phyloP scores from a whole-genome alignment of 345 rosid genomes.

The Alliaria petiolata region DNA sequence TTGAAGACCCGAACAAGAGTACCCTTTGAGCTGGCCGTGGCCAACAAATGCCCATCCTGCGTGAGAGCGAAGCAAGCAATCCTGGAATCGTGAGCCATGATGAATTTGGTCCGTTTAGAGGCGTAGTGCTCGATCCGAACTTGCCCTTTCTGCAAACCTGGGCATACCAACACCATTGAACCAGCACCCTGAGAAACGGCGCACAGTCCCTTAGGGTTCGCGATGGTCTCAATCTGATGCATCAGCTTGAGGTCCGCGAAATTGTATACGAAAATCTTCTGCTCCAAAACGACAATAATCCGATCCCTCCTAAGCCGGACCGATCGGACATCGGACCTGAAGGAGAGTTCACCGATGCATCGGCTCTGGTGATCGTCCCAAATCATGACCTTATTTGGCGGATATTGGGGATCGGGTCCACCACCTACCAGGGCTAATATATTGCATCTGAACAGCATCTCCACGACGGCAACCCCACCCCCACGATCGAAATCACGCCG shows the following conservation, averaged over 20 bases:
- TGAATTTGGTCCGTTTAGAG: conserved; percentile 77
- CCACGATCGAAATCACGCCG: conserved; percentile 84
- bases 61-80: conserved; percentile 82
- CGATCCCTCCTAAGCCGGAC: conserved; percentile 79
- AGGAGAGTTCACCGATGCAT: conserved; percentile 83
- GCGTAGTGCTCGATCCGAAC: conserved; percentile 89
- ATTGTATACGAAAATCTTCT: conserved; percentile 83
- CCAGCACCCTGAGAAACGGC: conserved; percentile 78
- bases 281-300: conserved; percentile 72
- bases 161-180: conserved; percentile 77
- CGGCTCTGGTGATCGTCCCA: conserved; percentile 94
- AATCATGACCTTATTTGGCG: conserved; percentile 83
- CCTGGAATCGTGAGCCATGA: conserved; percentile 95
- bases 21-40: conserved; percentile 88
- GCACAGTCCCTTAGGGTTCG: conserved; percentile 90
- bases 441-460: conserved; percentile 91
- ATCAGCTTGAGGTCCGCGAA: conserved; percentile 76
- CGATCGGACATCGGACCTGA: conserved; percentile 81
- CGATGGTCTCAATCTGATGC: conserved; percentile 87
- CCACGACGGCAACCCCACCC: conserved; percentile 70
- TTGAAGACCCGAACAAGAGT: conserved; percentile 78
- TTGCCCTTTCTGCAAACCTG: conserved; percentile 87
- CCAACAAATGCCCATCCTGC: conserved; percentile 81
- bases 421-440: conserved; percentile 93
- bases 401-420: conserved; percentile 79